Base-by-base conservation (phyloP, 441 rosid species). In the Kokia cookei region DNA sequence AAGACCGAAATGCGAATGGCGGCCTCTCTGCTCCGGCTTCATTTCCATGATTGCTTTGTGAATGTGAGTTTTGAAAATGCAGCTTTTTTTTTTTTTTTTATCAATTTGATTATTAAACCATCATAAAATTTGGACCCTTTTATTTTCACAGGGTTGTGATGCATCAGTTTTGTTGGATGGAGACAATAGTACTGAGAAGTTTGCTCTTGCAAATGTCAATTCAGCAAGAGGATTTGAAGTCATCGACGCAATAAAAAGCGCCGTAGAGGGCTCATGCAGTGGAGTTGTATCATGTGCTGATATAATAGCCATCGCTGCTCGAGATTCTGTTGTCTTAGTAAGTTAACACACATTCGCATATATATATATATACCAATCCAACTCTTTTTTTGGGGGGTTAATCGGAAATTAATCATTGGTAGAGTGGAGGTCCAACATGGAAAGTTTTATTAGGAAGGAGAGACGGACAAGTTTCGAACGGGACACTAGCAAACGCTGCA, bases 11-110 rank as follows among this genome's bases (percentile, higher is more conserved):
- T 10, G 27, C 81, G 92, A 59, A 89, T 94, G 90, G 94, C 90
- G 1, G 96, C 93, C 74, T 93, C 98, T 48, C 80, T 93, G 73
- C 78, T 87, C 19, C 90, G 95, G 47, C 93, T 93, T 73, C 98
- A 89, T 79, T 93, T 91, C 82, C 95, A 93, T n/a, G 98, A 93
- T 78, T 93, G 98, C 82, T 91, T 91, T 37, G 96, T 91, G 72
- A 86, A 89, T 73, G 95, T 91, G 75, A 60, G 93, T 64, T 17
- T 42, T 32, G 7, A 1, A 3, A 13, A 27, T 14, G 50, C 50
- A 42, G 15, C n/a, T 19, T 11, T 19, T 19, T 19, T 19, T 0
- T 19, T 19, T 19, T 19, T 19, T 19, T 32, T 65, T 65, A 4
- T 55, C 11, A 54, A 13, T 14, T 5, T 61, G 7, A 29, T 14